Evolutionary conservation across 169 alveolate genomes (phyloP), one percentile per base, ranked within the genome.

Genomic region (Cryptosporidium parvum): DNA sequence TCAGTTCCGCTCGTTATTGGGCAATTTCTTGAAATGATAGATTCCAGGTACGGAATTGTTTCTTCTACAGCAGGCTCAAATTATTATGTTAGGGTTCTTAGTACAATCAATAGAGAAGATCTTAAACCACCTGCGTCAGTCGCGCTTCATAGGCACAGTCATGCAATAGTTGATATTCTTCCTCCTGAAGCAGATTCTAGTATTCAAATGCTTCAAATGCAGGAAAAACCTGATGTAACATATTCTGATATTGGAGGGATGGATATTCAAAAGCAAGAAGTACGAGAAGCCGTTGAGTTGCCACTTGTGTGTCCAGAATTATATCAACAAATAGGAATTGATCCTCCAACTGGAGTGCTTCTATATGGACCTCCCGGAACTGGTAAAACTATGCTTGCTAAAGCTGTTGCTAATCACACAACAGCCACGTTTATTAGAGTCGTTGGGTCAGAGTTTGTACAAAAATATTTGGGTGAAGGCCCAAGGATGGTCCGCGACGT

Each of bases 401-500:
- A 98, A 84, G 99, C 99, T 3, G 99, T 98, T 31, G 99, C 99
- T 35, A 97, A 97, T 92, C 99, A 98, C 84, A 98, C 99, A 26
- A 95, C 97, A 61, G 99, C 99, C 37, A 93, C 99, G 23, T 98
- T 98, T 92, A 97, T 98, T 33, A 95, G 99, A 62, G 99, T 98
- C 23, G 99, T 98, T 21, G 99, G 99, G 4, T 96, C 99, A 44
- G 99, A 98, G 92, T 98, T 98, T 92, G 99, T 98, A 12, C 99
- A 98, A 85, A 98, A 98, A 93, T 98, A 98, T 86, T 95, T 98
- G 53, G 99, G 99, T 61, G 99, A 98, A 94, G 99, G 99, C 1
- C 99, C 99, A 14, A 96, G 99, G 85, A 98, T 98, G 99, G 99
- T 98, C 21, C 93, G 99, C 91, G 99, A 98, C 93, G 99, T 98